phyloP scores from a whole-genome alignment of 768 basidiomycete species.

The Kockovaella imperatae region DNA sequence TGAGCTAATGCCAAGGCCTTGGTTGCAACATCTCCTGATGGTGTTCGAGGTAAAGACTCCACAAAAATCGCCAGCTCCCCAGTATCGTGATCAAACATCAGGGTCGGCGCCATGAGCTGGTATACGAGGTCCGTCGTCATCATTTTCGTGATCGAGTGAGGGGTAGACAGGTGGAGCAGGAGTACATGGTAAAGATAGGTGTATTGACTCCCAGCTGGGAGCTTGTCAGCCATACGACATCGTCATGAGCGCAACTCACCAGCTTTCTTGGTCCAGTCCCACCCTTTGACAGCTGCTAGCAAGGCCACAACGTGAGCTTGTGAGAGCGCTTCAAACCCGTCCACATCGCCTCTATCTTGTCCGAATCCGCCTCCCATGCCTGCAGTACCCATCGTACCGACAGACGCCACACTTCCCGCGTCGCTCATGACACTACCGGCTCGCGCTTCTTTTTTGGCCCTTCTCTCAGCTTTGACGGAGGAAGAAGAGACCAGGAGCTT shows the following conservation, averaged over 20 bases:
- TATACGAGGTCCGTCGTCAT: constrained; percentile 55
- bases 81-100: constrained; percentile 70
- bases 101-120: constrained; percentile 60
- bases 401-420: constrained; percentile 32
- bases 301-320: constrained; percentile 72
- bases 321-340: constrained; percentile 54
- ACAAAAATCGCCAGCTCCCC: constrained; percentile 72
- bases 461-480: constrained; percentile 44
- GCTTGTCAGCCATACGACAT: neutral
- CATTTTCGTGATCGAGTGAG: constrained; percentile 51
- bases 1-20: constrained; percentile 45
- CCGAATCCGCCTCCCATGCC: constrained; percentile 46
- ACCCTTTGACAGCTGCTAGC: constrained; percentile 69
- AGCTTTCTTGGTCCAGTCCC: constrained; percentile 66
- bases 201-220: constrained; percentile 46
- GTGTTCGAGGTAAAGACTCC: constrained; percentile 54
- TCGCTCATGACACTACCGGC: constrained; percentile 38
- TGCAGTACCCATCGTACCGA: constrained; percentile 36
- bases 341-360: constrained; percentile 41
- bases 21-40: constrained; percentile 38
- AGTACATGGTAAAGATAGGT: constrained; percentile 69
- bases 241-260: constrained; percentile 48
- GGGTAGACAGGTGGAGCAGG: constrained; percentile 53
- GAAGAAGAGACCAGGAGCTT: constrained; percentile 56
- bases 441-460: constrained; percentile 41